Evolutionary conservation across 106 monocot species (phyloP).

Genomic region (Dendrobium nobile): DNA sequence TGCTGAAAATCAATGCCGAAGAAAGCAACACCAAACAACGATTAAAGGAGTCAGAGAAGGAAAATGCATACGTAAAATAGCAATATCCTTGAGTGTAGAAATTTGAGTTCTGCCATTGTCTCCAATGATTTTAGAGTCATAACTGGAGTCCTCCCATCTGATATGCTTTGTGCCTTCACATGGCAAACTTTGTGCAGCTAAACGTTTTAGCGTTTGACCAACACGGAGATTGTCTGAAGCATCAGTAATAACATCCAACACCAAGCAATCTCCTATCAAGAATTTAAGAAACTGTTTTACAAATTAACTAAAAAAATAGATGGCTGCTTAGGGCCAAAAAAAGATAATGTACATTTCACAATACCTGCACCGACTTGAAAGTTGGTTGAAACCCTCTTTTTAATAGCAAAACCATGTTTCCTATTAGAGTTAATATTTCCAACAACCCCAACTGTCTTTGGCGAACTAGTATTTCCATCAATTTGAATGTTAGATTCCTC

Average conservation of each 20-base stretch:
- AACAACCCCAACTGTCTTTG: slow-evolving; percentile 14
- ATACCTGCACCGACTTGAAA: slow-evolving; percentile 32
- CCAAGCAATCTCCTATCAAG: slow-evolving; percentile 40
- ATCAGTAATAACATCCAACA: slow-evolving; percentile 43
- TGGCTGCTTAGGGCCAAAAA: not conserved
- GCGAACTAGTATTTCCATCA: slow-evolving; percentile 36
- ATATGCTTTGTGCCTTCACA: slow-evolving; percentile 30
- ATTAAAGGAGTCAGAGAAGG: slow-evolving; percentile 7
- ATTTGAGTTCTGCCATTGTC: slow-evolving; percentile 17
- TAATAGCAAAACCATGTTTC: slow-evolving; percentile 19
- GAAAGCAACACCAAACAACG: not conserved
- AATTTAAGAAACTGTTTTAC: slow-evolving; percentile 8
- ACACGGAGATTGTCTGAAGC: slow-evolving; percentile 30
- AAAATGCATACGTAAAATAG: slow-evolving; percentile 39
- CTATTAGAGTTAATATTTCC: slow-evolving; percentile 27
- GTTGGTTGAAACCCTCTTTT: slow-evolving; percentile 23
- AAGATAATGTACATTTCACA: not conserved
- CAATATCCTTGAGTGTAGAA: slow-evolving; percentile 26
- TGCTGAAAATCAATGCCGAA: not conserved
- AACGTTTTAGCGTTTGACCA: slow-evolving; percentile 57
- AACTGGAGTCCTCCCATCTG: slow-evolving; percentile 16
- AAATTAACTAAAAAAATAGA: not conserved
- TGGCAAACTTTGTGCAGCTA: slow-evolving; percentile 25
- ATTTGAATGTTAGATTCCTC: slow-evolving; percentile 44
- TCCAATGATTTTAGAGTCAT: slow-evolving; percentile 10